Evolutionary conservation across 2,329 filamentous ascomycete genomes (phyloP).

Genomic region (Cladosporium austrohemisphaericum): DNA sequence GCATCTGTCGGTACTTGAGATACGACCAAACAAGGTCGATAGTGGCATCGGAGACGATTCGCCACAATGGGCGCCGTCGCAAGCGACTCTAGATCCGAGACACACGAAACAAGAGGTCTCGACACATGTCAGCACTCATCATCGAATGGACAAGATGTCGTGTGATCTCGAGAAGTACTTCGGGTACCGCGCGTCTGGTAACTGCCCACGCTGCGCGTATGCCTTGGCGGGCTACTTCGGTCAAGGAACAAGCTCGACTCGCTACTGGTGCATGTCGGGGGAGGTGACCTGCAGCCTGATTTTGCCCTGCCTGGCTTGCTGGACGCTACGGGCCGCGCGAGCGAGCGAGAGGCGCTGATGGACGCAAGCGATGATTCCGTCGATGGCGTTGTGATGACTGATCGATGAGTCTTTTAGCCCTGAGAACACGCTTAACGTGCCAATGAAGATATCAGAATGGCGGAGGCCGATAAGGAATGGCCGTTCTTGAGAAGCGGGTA

Average conservation of each 20-base stretch:
- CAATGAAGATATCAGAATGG: too few relatives aligned
- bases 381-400: not conserved
- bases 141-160: not conserved
- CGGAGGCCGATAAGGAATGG: too few relatives aligned
- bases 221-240: constrained; percentile 2
- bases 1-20: not conserved
- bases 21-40: not conserved
- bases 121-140: not conserved
- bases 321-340: constrained; percentile 7
- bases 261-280: not conserved
- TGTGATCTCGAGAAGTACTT: constrained; percentile 2
- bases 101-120: not conserved
- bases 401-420: too few relatives aligned
- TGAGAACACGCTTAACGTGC: too few relatives aligned
- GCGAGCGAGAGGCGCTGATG: not conserved
- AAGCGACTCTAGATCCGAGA: not conserved
- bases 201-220: not conserved
- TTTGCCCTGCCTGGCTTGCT: not conserved
- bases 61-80: not conserved
- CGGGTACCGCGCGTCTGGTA: constrained; percentile 5
- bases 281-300: constrained; percentile 7
- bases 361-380: not conserved
- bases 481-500: constrained; percentile 6
- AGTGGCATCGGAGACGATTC: not conserved
- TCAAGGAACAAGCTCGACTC: not conserved